These are phyloP conservation scores for Nadsonia fulvescens DNA, from an alignment of 805 yeast species.

Conservation along the genomic window DNA sequence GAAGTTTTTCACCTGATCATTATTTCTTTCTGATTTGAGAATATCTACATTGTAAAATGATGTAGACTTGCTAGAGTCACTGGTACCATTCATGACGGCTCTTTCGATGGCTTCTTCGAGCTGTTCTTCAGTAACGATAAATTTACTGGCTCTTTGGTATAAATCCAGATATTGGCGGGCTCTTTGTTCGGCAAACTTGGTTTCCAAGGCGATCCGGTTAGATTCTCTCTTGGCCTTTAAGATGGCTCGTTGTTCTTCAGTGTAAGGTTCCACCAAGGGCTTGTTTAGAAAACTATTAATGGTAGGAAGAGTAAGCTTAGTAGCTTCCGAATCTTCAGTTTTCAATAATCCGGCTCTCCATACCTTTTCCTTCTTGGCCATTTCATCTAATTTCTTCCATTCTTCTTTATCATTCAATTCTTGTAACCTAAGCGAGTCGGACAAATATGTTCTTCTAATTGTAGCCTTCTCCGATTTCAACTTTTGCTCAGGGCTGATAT, in stretches of 20 bases:
- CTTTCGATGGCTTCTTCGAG: constrained; percentile 37
- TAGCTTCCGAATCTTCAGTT: constrained; percentile 25
- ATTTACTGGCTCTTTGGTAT: constrained; percentile 51
- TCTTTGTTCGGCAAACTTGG: constrained; percentile 32
- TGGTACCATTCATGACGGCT: constrained; percentile 24
- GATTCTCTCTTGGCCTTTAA: constrained; percentile 42
- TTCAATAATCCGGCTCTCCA: constrained; percentile 15
- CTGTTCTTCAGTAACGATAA: constrained; percentile 56
- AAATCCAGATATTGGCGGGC: constrained; percentile 45
- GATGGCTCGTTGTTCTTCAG: constrained; percentile 45
- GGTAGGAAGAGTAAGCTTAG: constrained; percentile 60
- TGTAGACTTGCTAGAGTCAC: constrained; percentile 3
- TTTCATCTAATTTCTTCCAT: constrained; percentile 1
- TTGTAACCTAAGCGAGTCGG: not conserved
- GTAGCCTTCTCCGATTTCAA: constrained; percentile 5
- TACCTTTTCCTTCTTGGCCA: constrained; percentile 14
- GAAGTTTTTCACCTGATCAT: too few relatives aligned
- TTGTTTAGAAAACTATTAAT: constrained; percentile 39
- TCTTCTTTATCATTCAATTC: constrained; percentile 3
- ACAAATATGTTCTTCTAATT: constrained; percentile 3
- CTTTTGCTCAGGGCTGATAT: constrained; percentile 2
- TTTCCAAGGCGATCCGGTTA: constrained; percentile 42
- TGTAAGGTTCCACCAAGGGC: constrained; percentile 55
- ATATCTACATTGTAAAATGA: constrained; percentile 4
- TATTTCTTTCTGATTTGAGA: constrained; percentile 5